phyloP scores from a whole-genome alignment of 2,329 filamentous ascomycete species.

The Neurospora sp. region DNA sequence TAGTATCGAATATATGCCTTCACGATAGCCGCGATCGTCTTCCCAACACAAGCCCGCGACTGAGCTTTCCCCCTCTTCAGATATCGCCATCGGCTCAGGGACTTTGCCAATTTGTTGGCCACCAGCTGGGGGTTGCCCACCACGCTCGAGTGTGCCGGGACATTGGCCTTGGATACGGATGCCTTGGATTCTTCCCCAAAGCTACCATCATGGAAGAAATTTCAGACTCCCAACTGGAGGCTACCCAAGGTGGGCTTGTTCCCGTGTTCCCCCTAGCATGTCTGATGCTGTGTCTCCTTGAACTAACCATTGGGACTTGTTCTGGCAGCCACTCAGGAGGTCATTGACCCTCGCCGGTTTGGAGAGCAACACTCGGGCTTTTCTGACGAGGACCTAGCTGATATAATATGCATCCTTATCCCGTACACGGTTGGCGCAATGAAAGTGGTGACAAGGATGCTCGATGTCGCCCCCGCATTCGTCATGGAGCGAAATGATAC shows the following conservation, averaged over 20 bases:
- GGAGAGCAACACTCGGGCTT: conserved; percentile 77
- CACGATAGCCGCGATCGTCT: background rate
- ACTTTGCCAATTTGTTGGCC: background rate
- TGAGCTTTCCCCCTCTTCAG: background rate
- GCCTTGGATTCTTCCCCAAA: background rate
- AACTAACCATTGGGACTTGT: background rate
- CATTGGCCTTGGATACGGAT: background rate
- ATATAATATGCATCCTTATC: conserved; percentile 82
- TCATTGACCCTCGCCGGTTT: conserved; percentile 68
- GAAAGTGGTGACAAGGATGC: conserved; percentile 51
- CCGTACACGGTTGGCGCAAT: conserved; percentile 66
- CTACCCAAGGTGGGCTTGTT: background rate
- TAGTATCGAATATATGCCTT: background rate
- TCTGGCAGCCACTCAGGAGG: conserved; percentile 59
- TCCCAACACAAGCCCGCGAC: background rate
- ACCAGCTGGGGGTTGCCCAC: background rate
- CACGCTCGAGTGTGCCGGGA: background rate
- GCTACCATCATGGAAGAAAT: background rate
- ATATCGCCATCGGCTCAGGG: background rate
- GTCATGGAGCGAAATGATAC: background rate
- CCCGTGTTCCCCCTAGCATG: background rate
- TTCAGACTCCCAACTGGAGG: background rate
- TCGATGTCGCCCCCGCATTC: conserved; percentile 34
- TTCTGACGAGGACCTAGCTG: conserved; percentile 69
- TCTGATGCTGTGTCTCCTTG: background rate